Evolutionary conservation across 164 flowering plant genomes (phyloP).

Genomic region (Umbellularia californica): DNA sequence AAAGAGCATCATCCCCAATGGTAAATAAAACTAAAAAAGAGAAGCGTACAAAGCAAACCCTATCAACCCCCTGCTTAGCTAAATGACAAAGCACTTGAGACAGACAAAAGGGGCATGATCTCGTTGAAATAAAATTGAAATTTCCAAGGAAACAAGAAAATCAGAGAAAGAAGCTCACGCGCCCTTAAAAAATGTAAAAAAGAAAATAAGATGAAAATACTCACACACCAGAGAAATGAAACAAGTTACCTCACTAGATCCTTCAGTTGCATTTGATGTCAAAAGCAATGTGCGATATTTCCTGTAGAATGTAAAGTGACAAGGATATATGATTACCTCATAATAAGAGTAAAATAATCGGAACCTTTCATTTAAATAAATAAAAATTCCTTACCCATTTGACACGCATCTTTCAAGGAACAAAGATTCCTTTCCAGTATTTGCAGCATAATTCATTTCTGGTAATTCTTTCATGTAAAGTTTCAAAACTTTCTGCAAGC

Average conservation of each 20-base stretch:
- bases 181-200: too few species aligned
- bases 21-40: too few species aligned
- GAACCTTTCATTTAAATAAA: neutral
- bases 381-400: slow-evolving; percentile 46
- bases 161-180: too few species aligned
- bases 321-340: neutral
- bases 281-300: slow-evolving; percentile 71
- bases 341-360: neutral
- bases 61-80: too few species aligned
- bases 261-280: slow-evolving; percentile 31
- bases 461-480: slow-evolving; percentile 73
- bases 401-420: slow-evolving; percentile 84
- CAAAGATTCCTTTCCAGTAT: slow-evolving; percentile 77
- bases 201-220: too few species aligned
- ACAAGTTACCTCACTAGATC: slow-evolving; percentile 40
- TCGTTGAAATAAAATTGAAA: too few species aligned
- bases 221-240: neutral
- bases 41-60: too few species aligned
- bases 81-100: too few species aligned
- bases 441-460: slow-evolving; percentile 82
- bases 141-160: too few species aligned
- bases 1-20: too few species aligned
- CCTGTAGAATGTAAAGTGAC: slow-evolving; percentile 32
- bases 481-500: slow-evolving; percentile 54
- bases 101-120: too few species aligned